A percentile compares a stretch with the other conserved stretches of the same genome.
phyloP scores from a whole-genome alignment of 1,284 basidiomycete genomes.

The Boletus mariae region DNA sequence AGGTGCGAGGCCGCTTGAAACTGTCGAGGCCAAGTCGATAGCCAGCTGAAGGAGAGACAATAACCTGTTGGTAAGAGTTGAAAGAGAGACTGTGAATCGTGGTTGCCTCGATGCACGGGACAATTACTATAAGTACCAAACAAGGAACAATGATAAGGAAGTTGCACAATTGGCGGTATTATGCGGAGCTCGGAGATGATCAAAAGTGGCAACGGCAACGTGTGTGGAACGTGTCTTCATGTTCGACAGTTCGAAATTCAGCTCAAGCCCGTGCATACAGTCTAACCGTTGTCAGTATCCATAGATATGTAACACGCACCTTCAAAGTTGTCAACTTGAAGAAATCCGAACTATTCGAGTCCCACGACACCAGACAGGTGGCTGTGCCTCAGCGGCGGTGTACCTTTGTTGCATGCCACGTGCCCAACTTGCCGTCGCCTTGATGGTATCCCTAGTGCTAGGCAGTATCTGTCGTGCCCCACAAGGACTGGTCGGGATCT shows the following conservation, averaged over 20 bases:
- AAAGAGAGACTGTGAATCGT: slow-evolving; percentile 15
- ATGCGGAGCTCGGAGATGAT: slow-evolving; percentile 24
- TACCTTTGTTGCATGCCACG: no score
- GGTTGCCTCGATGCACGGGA: slow-evolving; percentile 10
- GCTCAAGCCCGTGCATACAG: neutral
- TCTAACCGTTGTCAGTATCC: slow-evolving; percentile 1
- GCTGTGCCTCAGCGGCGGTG: no score
- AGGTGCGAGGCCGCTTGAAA: neutral
- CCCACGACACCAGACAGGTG: neutral
- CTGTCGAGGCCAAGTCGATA: slow-evolving; percentile 2
- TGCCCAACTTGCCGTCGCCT: no score
- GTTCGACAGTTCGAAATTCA: neutral
- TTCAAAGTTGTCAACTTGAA: neutral
- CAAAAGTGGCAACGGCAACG: slow-evolving; percentile 17
- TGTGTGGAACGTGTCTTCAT: slow-evolving; percentile 17
- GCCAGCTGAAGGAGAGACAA: neutral
- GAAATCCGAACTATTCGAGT: neutral
- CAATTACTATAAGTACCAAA: slow-evolving; percentile 10
- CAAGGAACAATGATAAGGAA: slow-evolving; percentile 6
- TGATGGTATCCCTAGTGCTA: no score
- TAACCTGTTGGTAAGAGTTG: slow-evolving; percentile 1
- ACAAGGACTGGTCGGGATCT: no score
- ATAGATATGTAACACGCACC: neutral
- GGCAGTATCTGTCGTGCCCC: no score
- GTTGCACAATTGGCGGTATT: slow-evolving; percentile 13